phyloP scores from a whole-genome alignment of 2,329 filamentous ascomycete genomes.

The Clarireedia homoeocarpa region DNA sequence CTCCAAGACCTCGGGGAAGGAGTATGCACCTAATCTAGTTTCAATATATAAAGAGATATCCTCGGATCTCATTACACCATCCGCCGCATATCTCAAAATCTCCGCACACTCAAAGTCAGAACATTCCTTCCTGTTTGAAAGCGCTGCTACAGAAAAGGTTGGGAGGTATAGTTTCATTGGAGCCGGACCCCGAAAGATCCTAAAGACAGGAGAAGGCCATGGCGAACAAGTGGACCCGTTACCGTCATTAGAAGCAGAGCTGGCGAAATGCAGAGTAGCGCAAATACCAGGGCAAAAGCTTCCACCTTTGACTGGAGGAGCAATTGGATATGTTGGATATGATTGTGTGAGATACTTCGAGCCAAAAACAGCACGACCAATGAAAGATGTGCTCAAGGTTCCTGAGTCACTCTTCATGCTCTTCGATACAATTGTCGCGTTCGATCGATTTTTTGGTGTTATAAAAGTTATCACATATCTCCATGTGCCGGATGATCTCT shows the following conservation, averaged over 20 bases:
- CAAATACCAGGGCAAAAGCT: conserved; percentile 75
- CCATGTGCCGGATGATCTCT: conserved; percentile 51
- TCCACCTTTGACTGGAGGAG: conserved; percentile 82
- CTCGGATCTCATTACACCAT: conserved; percentile 88
- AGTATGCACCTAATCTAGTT: conserved; percentile 64
- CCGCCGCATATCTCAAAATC: conserved; percentile 90
- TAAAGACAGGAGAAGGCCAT: conserved; percentile 83
- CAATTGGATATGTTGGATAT: conserved; percentile 94
- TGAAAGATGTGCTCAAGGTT: conserved; percentile 82
- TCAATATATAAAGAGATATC: conserved; percentile 78
- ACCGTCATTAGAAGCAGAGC: conserved; percentile 71
- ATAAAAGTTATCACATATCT: conserved; percentile 93
- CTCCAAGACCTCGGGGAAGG: conserved; percentile 39
- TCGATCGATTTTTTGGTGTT: conserved; percentile 89
- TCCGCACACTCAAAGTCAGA: conserved; percentile 66
- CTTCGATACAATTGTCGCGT: conserved; percentile 87
- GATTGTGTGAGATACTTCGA: conserved; percentile 98
- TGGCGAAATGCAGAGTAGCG: conserved; percentile 71
- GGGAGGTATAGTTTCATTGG: conserved; percentile 95
- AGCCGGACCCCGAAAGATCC: conserved; percentile 67
- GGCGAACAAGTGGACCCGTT: conserved; percentile 79
- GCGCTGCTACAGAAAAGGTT: conserved; percentile 86
- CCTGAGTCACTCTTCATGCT: conserved; percentile 97
- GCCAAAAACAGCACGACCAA: conserved; percentile 82
- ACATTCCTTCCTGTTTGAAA: conserved; percentile 92